These are phyloP conservation scores for Apophysomyces elegans DNA, from an alignment of 371 early-diverging fungal genomes.

Conservation along the genomic window DNA sequence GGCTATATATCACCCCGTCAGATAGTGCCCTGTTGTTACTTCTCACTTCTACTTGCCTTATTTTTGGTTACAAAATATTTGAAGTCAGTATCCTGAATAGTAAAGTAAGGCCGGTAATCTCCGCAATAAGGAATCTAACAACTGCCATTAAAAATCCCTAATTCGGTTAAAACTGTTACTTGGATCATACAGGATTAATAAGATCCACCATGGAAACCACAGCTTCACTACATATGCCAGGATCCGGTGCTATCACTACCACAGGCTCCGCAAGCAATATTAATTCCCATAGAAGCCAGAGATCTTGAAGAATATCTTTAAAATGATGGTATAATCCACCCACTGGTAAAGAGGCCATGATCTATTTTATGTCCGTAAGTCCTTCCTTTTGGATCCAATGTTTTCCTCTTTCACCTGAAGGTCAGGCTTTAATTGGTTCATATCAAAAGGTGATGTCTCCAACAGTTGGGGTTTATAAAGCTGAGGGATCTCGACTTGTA, in stretches of 20 bases:
- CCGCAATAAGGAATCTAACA: constrained; percentile 90
- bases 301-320: constrained; percentile 74
- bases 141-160: background rate
- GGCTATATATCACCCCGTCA: constrained; percentile 47
- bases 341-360: constrained; percentile 73
- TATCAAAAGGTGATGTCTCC: constrained; percentile 76
- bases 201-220: constrained; percentile 88
- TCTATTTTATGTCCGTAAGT: constrained; percentile 27
- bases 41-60: constrained; percentile 36
- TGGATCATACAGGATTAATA: constrained; percentile 83
- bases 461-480: constrained; percentile 79
- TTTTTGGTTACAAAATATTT: constrained; percentile 70
- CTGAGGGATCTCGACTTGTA: constrained; percentile 79
- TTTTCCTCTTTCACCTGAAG: constrained; percentile 47
- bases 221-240: constrained; percentile 85
- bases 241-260: constrained; percentile 87
- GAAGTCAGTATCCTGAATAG: constrained; percentile 95
- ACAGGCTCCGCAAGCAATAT: constrained; percentile 93
- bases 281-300: constrained; percentile 95
- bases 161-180: background rate
- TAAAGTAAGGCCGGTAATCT: constrained; percentile 95
- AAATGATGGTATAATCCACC: constrained; percentile 80
- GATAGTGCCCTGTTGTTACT: no score
- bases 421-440: constrained; percentile 69
- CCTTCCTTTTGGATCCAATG: background rate